Evolutionary conservation across 1,284 basidiomycete genomes (phyloP).

Genomic region (Tremellales sp.): DNA sequence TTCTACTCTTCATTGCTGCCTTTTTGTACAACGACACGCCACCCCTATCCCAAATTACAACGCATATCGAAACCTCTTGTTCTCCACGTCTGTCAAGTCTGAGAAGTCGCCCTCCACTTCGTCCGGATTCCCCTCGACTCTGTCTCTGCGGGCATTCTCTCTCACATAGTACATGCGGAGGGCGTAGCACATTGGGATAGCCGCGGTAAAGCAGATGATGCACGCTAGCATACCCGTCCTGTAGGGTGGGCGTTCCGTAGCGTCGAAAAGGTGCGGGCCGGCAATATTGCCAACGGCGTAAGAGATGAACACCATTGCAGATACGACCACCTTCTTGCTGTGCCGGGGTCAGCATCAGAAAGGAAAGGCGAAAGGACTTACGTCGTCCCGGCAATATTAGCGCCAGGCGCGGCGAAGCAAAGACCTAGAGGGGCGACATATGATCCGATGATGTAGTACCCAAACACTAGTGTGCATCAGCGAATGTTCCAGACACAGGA

Average conservation of each 20-base stretch:
- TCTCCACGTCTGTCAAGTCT: slow-evolving; percentile 32
- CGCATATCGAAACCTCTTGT: slow-evolving; percentile 28
- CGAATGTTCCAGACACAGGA: slow-evolving; percentile 1
- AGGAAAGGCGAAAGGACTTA: too few species aligned
- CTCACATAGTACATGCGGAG: slow-evolving; percentile 28
- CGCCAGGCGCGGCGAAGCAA: slow-evolving; percentile 31
- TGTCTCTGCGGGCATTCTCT: slow-evolving; percentile 27
- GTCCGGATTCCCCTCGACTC: slow-evolving; percentile 10
- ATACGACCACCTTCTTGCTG: slow-evolving; percentile 31
- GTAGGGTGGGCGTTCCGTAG: slow-evolving; percentile 30
- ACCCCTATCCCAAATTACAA: too few species aligned
- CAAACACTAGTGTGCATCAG: slow-evolving; percentile 23
- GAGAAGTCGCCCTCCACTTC: slow-evolving; percentile 23
- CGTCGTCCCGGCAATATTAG: slow-evolving; percentile 33
- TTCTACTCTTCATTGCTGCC: too few species aligned
- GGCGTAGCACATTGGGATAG: slow-evolving; percentile 13
- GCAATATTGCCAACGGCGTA: slow-evolving; percentile 26
- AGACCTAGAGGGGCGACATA: slow-evolving; percentile 33
- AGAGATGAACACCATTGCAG: slow-evolving; percentile 30
- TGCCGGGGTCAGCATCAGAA: too few species aligned
- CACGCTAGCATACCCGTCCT: slow-evolving; percentile 33
- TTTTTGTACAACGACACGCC: not conserved
- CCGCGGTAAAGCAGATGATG: slow-evolving; percentile 27
- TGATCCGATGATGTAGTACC: slow-evolving; percentile 36
- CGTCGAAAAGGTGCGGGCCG: slow-evolving; percentile 30